phyloP scores from a whole-genome alignment of 2,329 filamentous ascomycete genomes.

The Ceratocystis harringtonii region DNA sequence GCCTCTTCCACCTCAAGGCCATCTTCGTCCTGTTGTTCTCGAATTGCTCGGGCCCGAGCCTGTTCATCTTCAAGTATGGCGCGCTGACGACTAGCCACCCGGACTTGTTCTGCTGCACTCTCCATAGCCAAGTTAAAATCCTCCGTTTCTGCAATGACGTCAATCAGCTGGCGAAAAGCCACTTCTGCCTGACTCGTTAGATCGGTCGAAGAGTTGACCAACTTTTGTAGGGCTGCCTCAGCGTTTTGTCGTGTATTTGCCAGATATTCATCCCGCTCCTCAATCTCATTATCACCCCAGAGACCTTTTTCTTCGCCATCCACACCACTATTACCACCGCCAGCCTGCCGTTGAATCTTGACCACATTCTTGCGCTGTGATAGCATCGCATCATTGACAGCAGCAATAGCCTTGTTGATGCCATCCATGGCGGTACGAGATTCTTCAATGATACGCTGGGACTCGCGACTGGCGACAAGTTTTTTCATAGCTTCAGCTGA shows the following conservation, averaged over 20 bases:
- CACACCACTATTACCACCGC: not conserved
- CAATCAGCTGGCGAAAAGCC: conserved; percentile 34
- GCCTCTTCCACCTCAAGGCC: not conserved
- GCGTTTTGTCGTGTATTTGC: not conserved
- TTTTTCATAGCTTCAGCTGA: not conserved
- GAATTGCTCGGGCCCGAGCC: not conserved
- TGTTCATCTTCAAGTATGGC: not conserved
- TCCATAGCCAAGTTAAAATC: conserved; percentile 31
- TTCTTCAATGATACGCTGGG: conserved; percentile 2
- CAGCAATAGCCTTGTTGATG: conserved; percentile 10
- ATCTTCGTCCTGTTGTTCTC: not conserved
- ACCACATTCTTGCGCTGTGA: conserved; percentile 8
- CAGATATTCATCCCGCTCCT: conserved; percentile 4
- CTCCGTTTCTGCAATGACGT: conserved; percentile 34
- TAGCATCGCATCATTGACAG: conserved; percentile 13
- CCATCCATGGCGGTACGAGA: conserved; percentile 5
- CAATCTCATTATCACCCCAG: conserved; percentile 2
- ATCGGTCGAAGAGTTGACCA: conserved; percentile 4
- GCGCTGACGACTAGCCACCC: conserved; percentile 20
- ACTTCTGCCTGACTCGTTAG: conserved; percentile 26
- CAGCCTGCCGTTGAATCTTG: not conserved
- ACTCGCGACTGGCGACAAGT: not conserved
- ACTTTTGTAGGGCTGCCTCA: conserved; percentile 3
- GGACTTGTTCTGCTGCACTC: conserved; percentile 23
- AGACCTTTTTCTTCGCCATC: conserved; percentile 5